phyloP scores from a whole-genome alignment of 164 flowering plant species.

The Tinospora cordifolia region DNA sequence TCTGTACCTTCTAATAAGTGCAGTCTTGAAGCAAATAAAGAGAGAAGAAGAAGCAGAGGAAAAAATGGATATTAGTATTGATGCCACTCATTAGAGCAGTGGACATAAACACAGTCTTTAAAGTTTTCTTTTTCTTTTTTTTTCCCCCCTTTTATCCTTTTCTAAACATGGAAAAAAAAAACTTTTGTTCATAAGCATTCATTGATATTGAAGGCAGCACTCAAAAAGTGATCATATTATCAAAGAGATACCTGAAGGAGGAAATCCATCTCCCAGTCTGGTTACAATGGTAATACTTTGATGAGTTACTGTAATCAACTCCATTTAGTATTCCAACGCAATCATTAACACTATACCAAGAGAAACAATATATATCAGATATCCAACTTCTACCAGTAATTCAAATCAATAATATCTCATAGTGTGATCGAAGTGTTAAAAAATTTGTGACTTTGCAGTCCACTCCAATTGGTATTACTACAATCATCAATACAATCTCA shows the following conservation, averaged over 20 bases:
- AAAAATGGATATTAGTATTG: too few relatives aligned
- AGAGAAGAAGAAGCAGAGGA: too few relatives aligned
- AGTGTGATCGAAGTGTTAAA: conserved; percentile 54
- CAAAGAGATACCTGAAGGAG: conserved; percentile 56
- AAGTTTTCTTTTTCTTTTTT: too few relatives aligned
- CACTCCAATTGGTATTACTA: conserved; percentile 23
- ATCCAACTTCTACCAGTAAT: background rate
- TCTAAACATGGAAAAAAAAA: too few relatives aligned
- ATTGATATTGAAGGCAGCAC: background rate
- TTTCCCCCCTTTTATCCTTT: too few relatives aligned
- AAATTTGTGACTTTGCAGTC: conserved; percentile 46
- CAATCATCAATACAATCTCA: too few relatives aligned
- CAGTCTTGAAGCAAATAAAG: too few relatives aligned
- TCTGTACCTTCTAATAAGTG: too few relatives aligned
- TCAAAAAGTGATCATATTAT: background rate
- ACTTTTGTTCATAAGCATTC: background rate
- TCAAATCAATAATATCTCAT: conserved; percentile 49
- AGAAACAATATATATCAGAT: conserved; percentile 10
- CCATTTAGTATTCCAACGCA: conserved; percentile 52
- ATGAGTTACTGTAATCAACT: conserved; percentile 38
- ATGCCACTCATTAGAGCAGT: too few relatives aligned
- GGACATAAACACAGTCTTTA: too few relatives aligned
- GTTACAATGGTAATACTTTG: conserved; percentile 52
- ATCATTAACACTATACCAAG: conserved; percentile 47
- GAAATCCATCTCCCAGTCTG: conserved; percentile 67